phyloP scores from a whole-genome alignment of 805 yeast genomes.

The Hanseniaspora guilliermondii region DNA sequence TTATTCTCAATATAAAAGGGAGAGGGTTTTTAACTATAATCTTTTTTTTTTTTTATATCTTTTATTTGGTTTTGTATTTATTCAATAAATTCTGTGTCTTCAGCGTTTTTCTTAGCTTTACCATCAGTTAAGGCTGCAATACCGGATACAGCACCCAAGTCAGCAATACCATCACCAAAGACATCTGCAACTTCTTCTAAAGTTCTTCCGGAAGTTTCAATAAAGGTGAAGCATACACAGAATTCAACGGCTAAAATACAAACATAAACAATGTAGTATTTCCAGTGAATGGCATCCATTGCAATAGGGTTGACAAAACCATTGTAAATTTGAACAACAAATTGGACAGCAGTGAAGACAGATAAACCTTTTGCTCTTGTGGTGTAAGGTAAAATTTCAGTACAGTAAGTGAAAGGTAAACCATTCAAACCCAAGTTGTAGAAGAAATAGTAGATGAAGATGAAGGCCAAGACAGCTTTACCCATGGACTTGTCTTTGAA shows the following conservation, averaged over 20 bases:
- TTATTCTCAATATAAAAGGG: too few relatives aligned
- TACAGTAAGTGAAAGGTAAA: constrained; percentile 34
- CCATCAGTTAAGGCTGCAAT: constrained; percentile 14
- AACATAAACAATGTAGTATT: constrained; percentile 29
- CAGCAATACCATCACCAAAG: constrained; percentile 24
- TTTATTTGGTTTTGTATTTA: neutral
- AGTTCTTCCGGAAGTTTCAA: constrained; percentile 31
- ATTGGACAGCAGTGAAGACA: constrained; percentile 20
- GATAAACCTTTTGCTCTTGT: constrained; percentile 26
- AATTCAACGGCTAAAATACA: constrained; percentile 25
- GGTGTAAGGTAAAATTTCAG: constrained; percentile 32
- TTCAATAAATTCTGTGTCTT: constrained; percentile 10
- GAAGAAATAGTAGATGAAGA: constrained; percentile 34
- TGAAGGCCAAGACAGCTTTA: constrained; percentile 40
- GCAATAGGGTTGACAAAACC: constrained; percentile 31
- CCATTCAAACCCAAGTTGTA: constrained; percentile 37
- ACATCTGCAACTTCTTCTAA: constrained; percentile 31
- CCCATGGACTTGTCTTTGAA: constrained; percentile 32
- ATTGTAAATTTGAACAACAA: constrained; percentile 24
- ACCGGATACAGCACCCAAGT: constrained; percentile 14
- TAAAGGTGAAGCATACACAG: constrained; percentile 26
- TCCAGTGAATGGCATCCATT: constrained; percentile 29
- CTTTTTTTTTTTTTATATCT: too few relatives aligned
- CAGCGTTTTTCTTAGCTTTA: constrained; percentile 3
- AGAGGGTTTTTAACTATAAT: neutral